Conservation (phyloP, 768 basidiomycete species). For the Naganishia vishniacii region DNA sequence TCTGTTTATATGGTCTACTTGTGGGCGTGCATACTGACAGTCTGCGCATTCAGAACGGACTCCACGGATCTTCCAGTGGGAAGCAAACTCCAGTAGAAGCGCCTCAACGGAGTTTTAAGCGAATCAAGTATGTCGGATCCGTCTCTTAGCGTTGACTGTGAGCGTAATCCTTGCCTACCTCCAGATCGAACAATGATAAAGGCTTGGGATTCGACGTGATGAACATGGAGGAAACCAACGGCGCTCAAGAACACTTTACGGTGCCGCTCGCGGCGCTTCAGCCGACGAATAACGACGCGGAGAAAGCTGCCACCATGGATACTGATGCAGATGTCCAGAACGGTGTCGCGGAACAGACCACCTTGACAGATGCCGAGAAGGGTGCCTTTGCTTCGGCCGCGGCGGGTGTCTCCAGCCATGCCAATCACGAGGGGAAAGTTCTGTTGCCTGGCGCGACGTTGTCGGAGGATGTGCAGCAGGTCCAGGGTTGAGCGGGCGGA, state of each 20-base stretch:
- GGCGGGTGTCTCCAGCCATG: conserved; percentile 19
- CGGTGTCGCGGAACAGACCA: not conserved
- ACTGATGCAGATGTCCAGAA: conserved; percentile 8
- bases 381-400: conserved; percentile 28
- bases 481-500: not conserved
- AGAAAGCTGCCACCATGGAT: conserved; percentile 1
- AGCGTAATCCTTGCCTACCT: not conserved
- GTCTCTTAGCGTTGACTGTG: too few relatives aligned
- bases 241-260: not conserved
- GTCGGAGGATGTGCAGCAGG: not conserved
- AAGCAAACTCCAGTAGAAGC: conserved; percentile 16
- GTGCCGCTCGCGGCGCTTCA: conserved; percentile 7
- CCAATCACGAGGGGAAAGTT: conserved; percentile 27
- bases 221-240: not conserved
- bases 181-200: conserved; percentile 21
- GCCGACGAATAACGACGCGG: not conserved
- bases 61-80: conserved; percentile 3
- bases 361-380: conserved; percentile 24
- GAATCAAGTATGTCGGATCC: conserved; percentile 18
- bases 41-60: conserved; percentile 4
- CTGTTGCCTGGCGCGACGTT: conserved; percentile 15
- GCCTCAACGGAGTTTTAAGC: conserved; percentile 23
- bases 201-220: conserved; percentile 17
- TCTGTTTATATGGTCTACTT: not conserved
- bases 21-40: not conserved